These are phyloP conservation scores for Fusarium buharicum DNA, from an alignment of 2,329 filamentous ascomycete species.

Conservation along the genomic window DNA sequence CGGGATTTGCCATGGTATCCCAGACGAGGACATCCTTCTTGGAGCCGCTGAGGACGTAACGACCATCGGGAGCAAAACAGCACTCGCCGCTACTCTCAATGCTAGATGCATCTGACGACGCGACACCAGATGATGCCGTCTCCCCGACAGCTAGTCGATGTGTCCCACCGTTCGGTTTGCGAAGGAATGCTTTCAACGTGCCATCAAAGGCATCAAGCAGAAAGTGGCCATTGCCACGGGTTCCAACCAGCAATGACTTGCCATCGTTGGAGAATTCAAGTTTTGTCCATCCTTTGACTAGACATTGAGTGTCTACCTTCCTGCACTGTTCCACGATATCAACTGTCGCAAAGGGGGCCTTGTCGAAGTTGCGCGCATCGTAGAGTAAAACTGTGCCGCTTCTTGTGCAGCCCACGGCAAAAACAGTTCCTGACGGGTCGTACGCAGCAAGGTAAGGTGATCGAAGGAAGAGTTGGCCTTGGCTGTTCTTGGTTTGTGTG, in stretches of 20 bases:
- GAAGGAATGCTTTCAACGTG: slow-evolving; percentile 77
- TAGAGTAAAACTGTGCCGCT: slow-evolving; percentile 87
- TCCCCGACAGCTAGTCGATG: slow-evolving; percentile 66
- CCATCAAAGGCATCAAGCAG: slow-evolving; percentile 94
- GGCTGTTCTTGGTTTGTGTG: slow-evolving; percentile 79
- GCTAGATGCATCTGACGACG: slow-evolving; percentile 51
- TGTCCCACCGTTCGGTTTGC: slow-evolving; percentile 64
- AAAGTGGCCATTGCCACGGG: slow-evolving; percentile 86
- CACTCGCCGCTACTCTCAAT: slow-evolving; percentile 78
- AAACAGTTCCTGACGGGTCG: slow-evolving; percentile 91
- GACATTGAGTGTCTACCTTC: slow-evolving; percentile 64
- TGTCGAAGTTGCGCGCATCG: slow-evolving; percentile 93
- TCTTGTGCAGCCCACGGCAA: slow-evolving; percentile 85
- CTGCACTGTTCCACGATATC: slow-evolving; percentile 73
- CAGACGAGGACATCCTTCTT: slow-evolving; percentile 82
- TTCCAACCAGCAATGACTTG: slow-evolving; percentile 84
- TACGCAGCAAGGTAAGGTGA: slow-evolving; percentile 86
- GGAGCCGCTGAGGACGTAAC: slow-evolving; percentile 85
- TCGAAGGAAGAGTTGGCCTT: slow-evolving; percentile 82
- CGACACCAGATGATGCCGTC: slow-evolving; percentile 49
- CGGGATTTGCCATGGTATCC: slow-evolving; percentile 74
- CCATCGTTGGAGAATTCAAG: slow-evolving; percentile 97
- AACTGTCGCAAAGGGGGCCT: slow-evolving; percentile 86
- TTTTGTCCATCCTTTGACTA: slow-evolving; percentile 81
- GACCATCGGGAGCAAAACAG: slow-evolving; percentile 89